Evolutionary conservation across 225 moss, liverwort and hornwort genomes (phyloP), one percentile per base, ranked within the genome.

Genomic region (Polytrichum commune): DNA sequence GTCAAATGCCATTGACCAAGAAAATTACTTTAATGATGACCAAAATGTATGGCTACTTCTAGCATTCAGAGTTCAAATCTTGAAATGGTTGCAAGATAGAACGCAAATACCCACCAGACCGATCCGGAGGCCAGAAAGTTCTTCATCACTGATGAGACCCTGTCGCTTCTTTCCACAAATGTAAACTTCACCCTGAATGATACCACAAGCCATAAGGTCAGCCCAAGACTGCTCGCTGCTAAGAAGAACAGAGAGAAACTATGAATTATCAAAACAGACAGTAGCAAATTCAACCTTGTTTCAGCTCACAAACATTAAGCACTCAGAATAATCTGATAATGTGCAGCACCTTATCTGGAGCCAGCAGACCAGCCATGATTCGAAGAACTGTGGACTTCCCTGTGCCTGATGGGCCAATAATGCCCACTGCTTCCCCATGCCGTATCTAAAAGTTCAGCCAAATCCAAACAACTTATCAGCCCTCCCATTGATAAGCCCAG

Each of bases 391-490:
- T 98, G 18, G 94, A 95, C 76, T 98, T 98, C 46, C 98, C 98
- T 56, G 98, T 98, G 64, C 98, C 98, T 64, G 98, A 98, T 63
- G 95, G 98, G 53, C 98, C 98, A 76, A 98, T 98, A 56, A 98
- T 98, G 28, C 98, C 98, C 53, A 98, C 92, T 66, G 95, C 98
- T 82, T 98, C 98, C 30, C 98, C 98, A 78, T 90, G 77, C 33
- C 91, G 90, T 68, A 96, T 79, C 95, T 96, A 72, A 63, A 78
- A 66, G 19, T 62, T 60, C 54, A 70, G n/a, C 29, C 73, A 35
- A 63, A 29, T 4, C 22, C 58, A 58, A 46, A 46, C 46, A 46
- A 46, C 4, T 46, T 46, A 16, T 46, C 46, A 46, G 46, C 46
- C 46, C 13, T 46, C 46, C 10, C 46, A 46, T 46, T 46, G 46